Percentiles rank a stretch among this genome's conserved stretches.
Evolutionary conservation across 2,329 filamentous ascomycete genomes (phyloP).

Genomic region (Sclerotiophoma versabilis): DNA sequence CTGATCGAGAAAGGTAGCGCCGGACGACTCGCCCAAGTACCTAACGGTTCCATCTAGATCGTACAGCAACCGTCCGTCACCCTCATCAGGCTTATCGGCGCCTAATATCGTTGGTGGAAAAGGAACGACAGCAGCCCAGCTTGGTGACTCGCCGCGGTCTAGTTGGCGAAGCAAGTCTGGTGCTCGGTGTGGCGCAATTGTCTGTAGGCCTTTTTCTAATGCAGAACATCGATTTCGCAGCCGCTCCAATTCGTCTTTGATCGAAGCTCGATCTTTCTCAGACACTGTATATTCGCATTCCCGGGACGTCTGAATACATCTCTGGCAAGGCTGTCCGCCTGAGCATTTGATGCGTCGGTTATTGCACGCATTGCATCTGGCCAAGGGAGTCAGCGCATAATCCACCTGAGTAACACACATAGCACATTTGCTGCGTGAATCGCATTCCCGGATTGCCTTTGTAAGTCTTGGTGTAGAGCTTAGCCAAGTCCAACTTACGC

Average conservation of each 20-base stretch:
- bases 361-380: conserved; percentile 39
- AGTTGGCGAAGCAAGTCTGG: conserved; percentile 24
- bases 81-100: conserved; percentile 20
- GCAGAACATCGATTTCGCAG: conserved; percentile 30
- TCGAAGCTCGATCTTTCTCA: conserved; percentile 25
- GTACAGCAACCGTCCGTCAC: conserved; percentile 27
- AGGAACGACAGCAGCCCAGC: conserved; percentile 13
- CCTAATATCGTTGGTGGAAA: conserved; percentile 16
- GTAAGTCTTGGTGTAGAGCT: neutral
- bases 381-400: neutral
- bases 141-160: conserved; percentile 14
- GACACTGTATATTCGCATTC: conserved; percentile 34
- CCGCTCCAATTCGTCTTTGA: conserved; percentile 34
- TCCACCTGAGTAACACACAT: neutral
- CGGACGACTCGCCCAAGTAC: conserved; percentile 36
- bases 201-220: conserved; percentile 27
- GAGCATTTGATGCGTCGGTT: conserved; percentile 35
- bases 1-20: conserved; percentile 36
- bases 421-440: neutral
- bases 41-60: conserved; percentile 27
- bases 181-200: conserved; percentile 23
- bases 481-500: conserved; percentile 14
- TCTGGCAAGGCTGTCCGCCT: conserved; percentile 36
- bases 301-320: conserved; percentile 26
- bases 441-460: neutral